Evolutionary conservation across 1,284 basidiomycete genomes (phyloP), one percentile per base, ranked within the genome.

Genomic region (Fomitopsis palustris): DNA sequence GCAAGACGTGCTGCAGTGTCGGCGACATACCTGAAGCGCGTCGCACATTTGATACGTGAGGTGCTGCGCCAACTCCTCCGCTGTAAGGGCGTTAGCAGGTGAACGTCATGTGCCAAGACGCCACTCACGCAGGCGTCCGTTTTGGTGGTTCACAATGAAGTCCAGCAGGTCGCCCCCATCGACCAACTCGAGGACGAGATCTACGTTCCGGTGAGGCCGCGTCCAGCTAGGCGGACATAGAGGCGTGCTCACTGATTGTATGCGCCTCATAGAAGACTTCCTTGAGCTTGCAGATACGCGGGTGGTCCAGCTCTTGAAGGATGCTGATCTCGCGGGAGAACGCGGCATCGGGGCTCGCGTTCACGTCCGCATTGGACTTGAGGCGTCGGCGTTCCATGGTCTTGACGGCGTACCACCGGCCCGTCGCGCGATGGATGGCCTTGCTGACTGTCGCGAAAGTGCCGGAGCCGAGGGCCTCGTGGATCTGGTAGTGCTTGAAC

Each of bases 141-240:
- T 68, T 16, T 72, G n/a, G 19, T 35, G n/a, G 12, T 35, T 77
- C 52, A 92, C 70, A 62, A 95, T 93, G 66, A 85, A 86, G 63
- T 94, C 90, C 17, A 96, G 78, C n/a, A 98, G 77, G 72, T 97
- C 94, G 0, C 94, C 95, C 17, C 95, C 95, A 29, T 89, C 84
- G 4, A 96, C 81, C 62, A 86, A 85, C 73, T 94, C 92, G 57
- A 93, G 75, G 0, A 93, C 88, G 33, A 93, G 78, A 69, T 87
- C 90, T 92, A 61, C 16, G 8, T 21, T 49, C 8, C 58, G 16
- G 25, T 53, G 41, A 53, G 25, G 7, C 25, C 27, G 4, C 9
- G 19, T 23, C 38, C 31, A 16, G n/a, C 19, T 25, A 14, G 7
- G 2, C 3, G 17, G 17, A 14, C 7, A 25, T 33, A 23, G 21